Evolutionary conservation across 441 rosid genomes (phyloP).

Genomic region (Francoa sonchifolia): DNA sequence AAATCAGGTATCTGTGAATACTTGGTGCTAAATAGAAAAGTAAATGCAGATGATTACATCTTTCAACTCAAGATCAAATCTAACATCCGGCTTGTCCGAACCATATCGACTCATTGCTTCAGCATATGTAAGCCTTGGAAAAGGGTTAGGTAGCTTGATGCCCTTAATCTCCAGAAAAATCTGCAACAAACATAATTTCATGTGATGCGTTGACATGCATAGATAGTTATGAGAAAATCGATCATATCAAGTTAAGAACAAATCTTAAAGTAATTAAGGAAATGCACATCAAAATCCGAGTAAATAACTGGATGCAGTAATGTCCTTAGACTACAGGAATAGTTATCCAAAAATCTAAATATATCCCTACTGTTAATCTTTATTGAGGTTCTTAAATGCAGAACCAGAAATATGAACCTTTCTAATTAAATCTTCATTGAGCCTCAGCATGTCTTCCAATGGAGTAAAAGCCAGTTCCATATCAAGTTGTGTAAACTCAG

Average conservation of each 20-base stretch:
- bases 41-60: slow-evolving; percentile 41
- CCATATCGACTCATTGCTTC: slow-evolving; percentile 85
- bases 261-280: too few species aligned
- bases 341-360: too few species aligned
- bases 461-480: slow-evolving; percentile 90
- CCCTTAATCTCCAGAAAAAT: slow-evolving; percentile 79
- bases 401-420: too few species aligned
- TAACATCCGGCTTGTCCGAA: slow-evolving; percentile 87
- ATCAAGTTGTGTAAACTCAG: slow-evolving; percentile 97
- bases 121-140: slow-evolving; percentile 82
- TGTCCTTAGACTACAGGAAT: too few species aligned
- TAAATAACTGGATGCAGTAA: too few species aligned
- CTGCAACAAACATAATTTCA: slow-evolving; percentile 25
- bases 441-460: slow-evolving; percentile 73
- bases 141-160: slow-evolving; percentile 61
- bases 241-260: too few species aligned
- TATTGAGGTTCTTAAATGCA: too few species aligned
- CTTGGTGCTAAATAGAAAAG: neutral
- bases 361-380: too few species aligned
- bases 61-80: slow-evolving; percentile 85
- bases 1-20: too few species aligned
- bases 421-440: slow-evolving; percentile 81
- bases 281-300: too few species aligned
- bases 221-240: too few species aligned
- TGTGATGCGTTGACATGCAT: slow-evolving; percentile 6